Evolutionary conservation across 345 rosid genomes (phyloP), one percentile per base, ranked within the genome.

Genomic region (Euclidium syriacum): DNA sequence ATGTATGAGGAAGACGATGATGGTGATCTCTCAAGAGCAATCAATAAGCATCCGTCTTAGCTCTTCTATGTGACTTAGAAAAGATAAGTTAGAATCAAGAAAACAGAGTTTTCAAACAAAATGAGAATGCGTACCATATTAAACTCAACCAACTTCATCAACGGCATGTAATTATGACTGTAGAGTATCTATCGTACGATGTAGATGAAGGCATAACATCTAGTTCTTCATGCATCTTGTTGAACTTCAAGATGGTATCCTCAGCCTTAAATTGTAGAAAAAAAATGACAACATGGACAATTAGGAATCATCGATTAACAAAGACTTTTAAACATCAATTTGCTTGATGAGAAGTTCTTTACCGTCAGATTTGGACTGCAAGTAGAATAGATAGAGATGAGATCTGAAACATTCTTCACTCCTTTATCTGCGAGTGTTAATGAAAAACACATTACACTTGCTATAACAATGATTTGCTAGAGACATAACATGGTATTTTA

Each of bases 331-430:
- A 40, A 58, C 70, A 74, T 30, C n/a, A 75, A 32, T 59, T 79
- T 75, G 74, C 57, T 57, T 75, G 77, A 77, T 70, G 78, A 77
- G 61, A 85, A 75, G 78, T 79, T 74, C 75, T 88, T 87, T 83
- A 94, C 99, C 84, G 34, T 65, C 68, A 68, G 72, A 77, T 87
- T 80, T 67, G 88, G 86, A 78, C 67, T 54, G 73, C 77, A 65
- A 62, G 80, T 69, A 52, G 70, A 77, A 65, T 81, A 94, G 62
- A 62, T 40, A 64, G 75, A 78, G 41, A 90, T 83, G 74, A 90
- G 77, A 59, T 66, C 62, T 11, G 99, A 80, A 33, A 81, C 76
- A 26, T 75, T 62, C 69, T 77, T 77, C 44, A 47, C 55, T 52
- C 63, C 76, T 46, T 62, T 56, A 71, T 70, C 96, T 87, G 96